These are phyloP conservation scores for Skeletonema tropicum DNA, from an alignment of 108 stramenopile species.

Conservation along the genomic window DNA sequence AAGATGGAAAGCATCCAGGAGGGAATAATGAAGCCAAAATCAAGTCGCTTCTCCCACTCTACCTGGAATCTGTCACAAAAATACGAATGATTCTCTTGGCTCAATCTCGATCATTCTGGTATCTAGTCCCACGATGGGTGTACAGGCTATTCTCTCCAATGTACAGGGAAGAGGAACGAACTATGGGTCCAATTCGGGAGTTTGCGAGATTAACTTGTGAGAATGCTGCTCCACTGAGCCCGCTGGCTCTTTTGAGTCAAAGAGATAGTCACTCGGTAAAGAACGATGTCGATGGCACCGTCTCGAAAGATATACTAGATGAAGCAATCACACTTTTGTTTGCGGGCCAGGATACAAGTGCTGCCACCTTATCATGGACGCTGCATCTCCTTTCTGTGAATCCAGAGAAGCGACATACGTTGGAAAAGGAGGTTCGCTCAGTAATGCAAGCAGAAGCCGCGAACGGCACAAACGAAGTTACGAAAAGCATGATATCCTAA, in stretches of 20 bases:
- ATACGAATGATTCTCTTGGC: conserved; percentile 93
- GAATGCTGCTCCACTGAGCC: conserved; percentile 66
- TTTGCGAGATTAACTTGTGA: conserved; percentile 75
- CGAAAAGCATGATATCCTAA: conserved; percentile 55
- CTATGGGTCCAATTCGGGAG: conserved; percentile 78
- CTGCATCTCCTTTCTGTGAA: conserved; percentile 87
- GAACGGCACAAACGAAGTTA: conserved; percentile 15
- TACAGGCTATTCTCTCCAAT: conserved; percentile 82
- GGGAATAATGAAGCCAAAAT: conserved; percentile 10
- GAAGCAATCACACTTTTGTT: conserved; percentile 93
- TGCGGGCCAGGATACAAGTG: conserved; percentile 94
- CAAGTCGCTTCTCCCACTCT: conserved; percentile 56
- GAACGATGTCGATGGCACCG: background rate
- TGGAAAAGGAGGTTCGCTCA: conserved; percentile 62
- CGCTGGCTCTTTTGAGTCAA: conserved; percentile 51
- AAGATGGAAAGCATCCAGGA: background rate
- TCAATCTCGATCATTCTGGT: conserved; percentile 91
- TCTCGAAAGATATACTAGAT: conserved; percentile 68
- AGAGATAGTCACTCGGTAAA: conserved; percentile 45
- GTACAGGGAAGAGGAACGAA: conserved; percentile 77
- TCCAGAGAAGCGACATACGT: conserved; percentile 64
- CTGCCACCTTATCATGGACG: conserved; percentile 93
- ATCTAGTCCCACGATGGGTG: conserved; percentile 84
- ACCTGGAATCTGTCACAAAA: conserved; percentile 80
- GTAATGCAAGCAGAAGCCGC: conserved; percentile 22